Conservation (phyloP, 768 basidiomycete species). For the Mycena capillaripes region DNA sequence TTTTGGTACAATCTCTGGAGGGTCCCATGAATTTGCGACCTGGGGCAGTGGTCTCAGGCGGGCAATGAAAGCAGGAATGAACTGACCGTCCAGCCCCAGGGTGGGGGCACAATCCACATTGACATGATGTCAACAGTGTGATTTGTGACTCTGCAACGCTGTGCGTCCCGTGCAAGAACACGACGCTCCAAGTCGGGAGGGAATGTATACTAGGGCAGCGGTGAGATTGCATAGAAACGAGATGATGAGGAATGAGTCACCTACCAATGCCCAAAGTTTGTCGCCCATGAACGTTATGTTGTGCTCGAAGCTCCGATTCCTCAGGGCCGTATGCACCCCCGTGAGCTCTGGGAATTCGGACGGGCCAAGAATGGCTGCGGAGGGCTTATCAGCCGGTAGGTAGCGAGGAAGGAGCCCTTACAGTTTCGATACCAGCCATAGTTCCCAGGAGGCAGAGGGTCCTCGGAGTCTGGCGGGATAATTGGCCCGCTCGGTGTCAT, state of each 20-base stretch:
- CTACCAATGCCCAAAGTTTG: neutral
- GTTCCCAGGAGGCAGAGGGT: constrained; percentile 11
- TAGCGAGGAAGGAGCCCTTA: neutral
- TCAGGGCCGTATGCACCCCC: neutral
- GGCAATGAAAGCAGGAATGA: neutral
- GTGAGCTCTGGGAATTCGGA: neutral
- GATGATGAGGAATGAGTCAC: neutral
- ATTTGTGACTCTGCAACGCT: neutral
- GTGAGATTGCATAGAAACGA: neutral
- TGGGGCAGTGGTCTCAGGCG: neutral
- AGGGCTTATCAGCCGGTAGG: neutral
- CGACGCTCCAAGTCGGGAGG: neutral
- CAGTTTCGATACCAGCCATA: constrained; percentile 19
- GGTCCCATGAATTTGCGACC: neutral
- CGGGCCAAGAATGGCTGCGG: neutral
- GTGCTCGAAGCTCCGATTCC: constrained; percentile 3
- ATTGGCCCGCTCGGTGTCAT: constrained; percentile 1
- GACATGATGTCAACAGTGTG: neutral
- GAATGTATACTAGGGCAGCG: constrained; percentile 1
- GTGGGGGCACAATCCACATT: constrained; percentile 22
- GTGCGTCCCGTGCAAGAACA: neutral
- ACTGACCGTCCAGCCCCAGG: constrained; percentile 12
- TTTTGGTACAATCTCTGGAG: no score
- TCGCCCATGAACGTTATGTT: neutral
- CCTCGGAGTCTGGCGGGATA: neutral